Evolutionary conservation across 352 stramenopile species (phyloP).

Genomic region (Phytophthora cactorum): DNA sequence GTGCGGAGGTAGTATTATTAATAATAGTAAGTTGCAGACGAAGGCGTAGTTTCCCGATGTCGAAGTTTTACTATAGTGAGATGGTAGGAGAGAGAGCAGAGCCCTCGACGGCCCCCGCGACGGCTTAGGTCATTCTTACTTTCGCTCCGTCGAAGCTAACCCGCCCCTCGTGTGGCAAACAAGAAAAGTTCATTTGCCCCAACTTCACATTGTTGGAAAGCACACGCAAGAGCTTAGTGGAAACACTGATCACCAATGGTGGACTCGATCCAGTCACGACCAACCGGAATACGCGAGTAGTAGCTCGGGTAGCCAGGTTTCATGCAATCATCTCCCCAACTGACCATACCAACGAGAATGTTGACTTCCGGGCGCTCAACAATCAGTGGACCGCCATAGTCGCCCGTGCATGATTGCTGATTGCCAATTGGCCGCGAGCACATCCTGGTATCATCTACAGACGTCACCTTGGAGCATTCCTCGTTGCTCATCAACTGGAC

Average conservation of each 20-base stretch:
- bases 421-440: constrained; percentile 41
- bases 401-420: constrained; percentile 45
- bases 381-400: constrained; percentile 58
- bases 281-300: constrained; percentile 51
- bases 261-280: constrained; percentile 43
- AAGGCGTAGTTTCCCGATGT: no score
- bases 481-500: constrained; percentile 45
- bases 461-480: constrained; percentile 36
- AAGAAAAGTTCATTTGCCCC: no score
- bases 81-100: no score
- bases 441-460: constrained; percentile 46
- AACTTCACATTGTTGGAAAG: no score
- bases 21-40: no score
- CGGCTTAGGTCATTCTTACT: no score
- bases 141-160: no score
- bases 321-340: constrained; percentile 54
- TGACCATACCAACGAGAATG: constrained; percentile 50
- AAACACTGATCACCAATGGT: constrained; percentile 6
- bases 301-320: constrained; percentile 47
- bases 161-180: no score
- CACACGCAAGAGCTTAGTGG: neutral
- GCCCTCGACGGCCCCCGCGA: no score
- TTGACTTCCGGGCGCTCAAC: constrained; percentile 30
- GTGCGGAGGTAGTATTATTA: no score
- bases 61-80: no score